phyloP scores from a whole-genome alignment of 345 rosid species.

The Populus nigra region DNA sequence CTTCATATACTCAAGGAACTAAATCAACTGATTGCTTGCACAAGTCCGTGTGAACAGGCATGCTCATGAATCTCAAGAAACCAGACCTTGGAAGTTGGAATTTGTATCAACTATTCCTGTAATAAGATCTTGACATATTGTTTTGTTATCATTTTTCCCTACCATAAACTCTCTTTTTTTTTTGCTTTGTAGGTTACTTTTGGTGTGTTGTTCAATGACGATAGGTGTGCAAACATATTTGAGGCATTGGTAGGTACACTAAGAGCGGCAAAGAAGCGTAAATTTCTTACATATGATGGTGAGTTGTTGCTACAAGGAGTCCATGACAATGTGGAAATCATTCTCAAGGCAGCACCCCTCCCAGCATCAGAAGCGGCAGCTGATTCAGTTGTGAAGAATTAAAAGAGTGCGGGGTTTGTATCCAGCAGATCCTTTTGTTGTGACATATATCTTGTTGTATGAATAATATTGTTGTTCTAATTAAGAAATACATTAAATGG shows the following conservation, averaged over 20 bases:
- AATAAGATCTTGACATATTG: not conserved
- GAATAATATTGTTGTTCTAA: not conserved
- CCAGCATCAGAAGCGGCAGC: slow-evolving; percentile 17
- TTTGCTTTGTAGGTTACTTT: slow-evolving; percentile 65
- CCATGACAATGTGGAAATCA: slow-evolving; percentile 83
- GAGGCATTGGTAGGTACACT: slow-evolving; percentile 92
- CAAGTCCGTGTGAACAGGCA: no score
- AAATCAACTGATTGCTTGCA: no score
- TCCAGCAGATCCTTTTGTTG: not conserved
- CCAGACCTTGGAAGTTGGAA: no score
- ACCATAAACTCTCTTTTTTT: not conserved
- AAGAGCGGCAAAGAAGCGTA: slow-evolving; percentile 93
- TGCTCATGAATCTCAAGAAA: no score
- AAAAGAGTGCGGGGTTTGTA: not conserved
- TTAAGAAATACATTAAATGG: not conserved
- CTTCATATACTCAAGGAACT: no score
- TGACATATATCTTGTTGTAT: not conserved
- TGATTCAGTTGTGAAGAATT: not conserved
- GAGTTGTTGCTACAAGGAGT: slow-evolving; percentile 92
- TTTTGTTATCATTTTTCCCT: not conserved
- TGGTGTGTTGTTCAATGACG: slow-evolving; percentile 80
- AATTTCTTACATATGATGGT: slow-evolving; percentile 62
- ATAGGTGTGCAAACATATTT: slow-evolving; percentile 87
- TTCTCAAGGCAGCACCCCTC: slow-evolving; percentile 49
- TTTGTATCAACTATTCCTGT: not conserved